phyloP scores from a whole-genome alignment of 129 eudicot species.

The Tagetes erecta region DNA sequence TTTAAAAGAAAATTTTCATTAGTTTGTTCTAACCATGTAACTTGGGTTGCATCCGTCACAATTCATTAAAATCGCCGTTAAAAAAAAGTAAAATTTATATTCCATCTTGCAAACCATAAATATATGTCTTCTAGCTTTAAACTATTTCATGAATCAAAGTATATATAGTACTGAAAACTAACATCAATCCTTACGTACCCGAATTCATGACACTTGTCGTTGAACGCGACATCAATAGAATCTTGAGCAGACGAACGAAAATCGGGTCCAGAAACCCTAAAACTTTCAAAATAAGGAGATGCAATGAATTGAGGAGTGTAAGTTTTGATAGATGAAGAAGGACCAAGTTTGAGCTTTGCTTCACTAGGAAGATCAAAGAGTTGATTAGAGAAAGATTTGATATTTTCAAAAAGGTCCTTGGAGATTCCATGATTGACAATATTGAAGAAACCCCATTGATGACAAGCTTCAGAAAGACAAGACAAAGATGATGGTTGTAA shows the following conservation, averaged over 20 bases:
- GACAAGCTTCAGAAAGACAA: constrained; percentile 66
- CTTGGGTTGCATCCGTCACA: too few relatives aligned
- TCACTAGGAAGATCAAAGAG: constrained; percentile 66
- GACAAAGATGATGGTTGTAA: constrained; percentile 46
- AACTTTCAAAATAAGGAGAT: constrained; percentile 77
- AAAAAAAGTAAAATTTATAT: background rate
- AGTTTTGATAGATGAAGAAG: constrained; percentile 55
- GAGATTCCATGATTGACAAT: constrained; percentile 74
- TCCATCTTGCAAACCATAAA: background rate
- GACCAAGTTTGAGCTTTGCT: constrained; percentile 64
- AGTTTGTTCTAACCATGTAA: too few relatives aligned
- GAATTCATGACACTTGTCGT: constrained; percentile 39
- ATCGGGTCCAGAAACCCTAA: constrained; percentile 67
- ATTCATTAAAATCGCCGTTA: too few relatives aligned
- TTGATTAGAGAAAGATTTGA: constrained; percentile 45
- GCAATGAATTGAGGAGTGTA: constrained; percentile 83
- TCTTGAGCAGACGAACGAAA: constrained; percentile 53
- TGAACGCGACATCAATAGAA: constrained; percentile 50
- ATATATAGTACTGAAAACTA: background rate
- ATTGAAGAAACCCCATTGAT: constrained; percentile 79
- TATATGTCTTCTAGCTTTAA: background rate
- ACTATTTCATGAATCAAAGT: background rate
- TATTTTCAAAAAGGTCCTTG: constrained; percentile 44
- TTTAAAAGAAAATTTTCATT: background rate
- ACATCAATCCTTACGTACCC: constrained; percentile 45